phyloP scores from a whole-genome alignment of 2,329 filamentous ascomycete species.

The Fusarium decemcellulare region DNA sequence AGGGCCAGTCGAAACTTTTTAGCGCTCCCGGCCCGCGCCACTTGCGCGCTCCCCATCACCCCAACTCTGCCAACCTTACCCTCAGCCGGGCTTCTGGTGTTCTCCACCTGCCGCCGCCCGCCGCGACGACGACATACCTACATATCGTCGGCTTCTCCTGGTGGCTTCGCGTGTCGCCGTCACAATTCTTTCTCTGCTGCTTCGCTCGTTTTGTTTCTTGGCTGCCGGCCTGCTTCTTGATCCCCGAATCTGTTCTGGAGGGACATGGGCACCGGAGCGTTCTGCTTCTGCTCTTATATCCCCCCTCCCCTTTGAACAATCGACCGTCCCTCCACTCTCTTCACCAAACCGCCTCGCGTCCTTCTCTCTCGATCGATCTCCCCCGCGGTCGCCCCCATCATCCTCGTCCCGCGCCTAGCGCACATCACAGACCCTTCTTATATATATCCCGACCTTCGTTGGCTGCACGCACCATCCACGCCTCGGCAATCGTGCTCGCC shows the following conservation, averaged over 20 bases:
- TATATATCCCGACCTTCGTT: conserved; percentile 7
- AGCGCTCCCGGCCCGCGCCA: conserved; percentile 42
- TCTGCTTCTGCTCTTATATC: conserved; percentile 38
- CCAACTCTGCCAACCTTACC: conserved; percentile 43
- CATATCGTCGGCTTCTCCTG: conserved; percentile 35
- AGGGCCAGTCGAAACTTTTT: conserved; percentile 14
- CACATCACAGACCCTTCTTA: background rate
- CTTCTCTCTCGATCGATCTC: background rate
- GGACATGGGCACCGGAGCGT: conserved; percentile 18
- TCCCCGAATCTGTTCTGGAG: conserved; percentile 10
- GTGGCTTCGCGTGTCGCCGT: conserved; percentile 33
- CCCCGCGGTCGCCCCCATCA: background rate
- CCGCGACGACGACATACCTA: conserved; percentile 30
- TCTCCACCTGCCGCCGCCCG: conserved; percentile 40
- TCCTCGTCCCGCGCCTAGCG: background rate
- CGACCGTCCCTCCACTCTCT: conserved; percentile 1
- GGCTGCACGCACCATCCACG: background rate
- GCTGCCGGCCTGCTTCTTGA: too few species aligned
- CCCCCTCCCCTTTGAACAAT: conserved; percentile 16
- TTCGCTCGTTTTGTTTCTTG: conserved; percentile 5
- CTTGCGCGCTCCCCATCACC: conserved; percentile 31
- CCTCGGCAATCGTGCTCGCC: background rate
- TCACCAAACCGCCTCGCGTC: background rate
- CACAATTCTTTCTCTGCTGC: conserved; percentile 9
- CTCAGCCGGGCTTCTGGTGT: conserved; percentile 38